phyloP scores from a whole-genome alignment of 495 filamentous ascomycete genomes.

The Podospora anserina region DNA sequence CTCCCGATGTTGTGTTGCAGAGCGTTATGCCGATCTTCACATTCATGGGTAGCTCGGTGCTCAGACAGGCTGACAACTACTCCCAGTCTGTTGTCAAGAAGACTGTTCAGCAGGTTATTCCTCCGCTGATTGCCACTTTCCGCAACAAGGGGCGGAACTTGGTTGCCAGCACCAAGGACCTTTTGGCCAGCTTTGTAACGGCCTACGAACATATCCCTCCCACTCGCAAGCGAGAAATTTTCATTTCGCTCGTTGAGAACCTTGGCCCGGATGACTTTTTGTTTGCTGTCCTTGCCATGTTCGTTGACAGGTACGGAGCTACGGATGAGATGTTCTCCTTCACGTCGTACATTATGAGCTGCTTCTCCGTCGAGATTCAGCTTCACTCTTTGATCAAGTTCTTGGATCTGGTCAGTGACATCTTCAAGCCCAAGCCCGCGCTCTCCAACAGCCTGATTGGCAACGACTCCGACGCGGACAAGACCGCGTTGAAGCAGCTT shows the following conservation, averaged over 20 bases:
- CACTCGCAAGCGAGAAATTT: conserved; percentile 75
- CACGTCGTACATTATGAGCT: conserved; percentile 49
- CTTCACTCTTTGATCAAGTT: conserved; percentile 69
- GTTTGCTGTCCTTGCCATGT: conserved; percentile 66
- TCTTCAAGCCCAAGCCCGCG: conserved; percentile 63
- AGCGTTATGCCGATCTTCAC: conserved; percentile 99
- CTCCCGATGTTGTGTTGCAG: conserved; percentile 85
- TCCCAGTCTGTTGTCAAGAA: conserved; percentile 88
- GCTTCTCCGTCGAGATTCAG: conserved; percentile 62
- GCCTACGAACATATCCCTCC: conserved; percentile 93
- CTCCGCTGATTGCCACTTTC: conserved; percentile 81
- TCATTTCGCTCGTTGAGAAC: conserved; percentile 74
- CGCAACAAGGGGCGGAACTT: conserved; percentile 72
- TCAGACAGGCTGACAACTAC: conserved; percentile 90
- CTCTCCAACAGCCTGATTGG: conserved; percentile 68
- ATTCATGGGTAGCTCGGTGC: conserved; percentile 85
- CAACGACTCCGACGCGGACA: conserved; percentile 60
- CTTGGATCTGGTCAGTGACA: conserved; percentile 67
- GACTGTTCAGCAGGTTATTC: conserved; percentile 86
- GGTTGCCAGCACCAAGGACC: conserved; percentile 74
- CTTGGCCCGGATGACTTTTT: conserved; percentile 80
- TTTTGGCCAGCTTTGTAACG: conserved; percentile 86
- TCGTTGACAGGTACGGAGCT: conserved; percentile 64
- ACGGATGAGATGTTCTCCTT: conserved; percentile 52
- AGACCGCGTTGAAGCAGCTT: conserved; percentile 62